phyloP scores from a whole-genome alignment of 2,329 filamentous ascomycete genomes.

The Myrmaecium sp. region DNA sequence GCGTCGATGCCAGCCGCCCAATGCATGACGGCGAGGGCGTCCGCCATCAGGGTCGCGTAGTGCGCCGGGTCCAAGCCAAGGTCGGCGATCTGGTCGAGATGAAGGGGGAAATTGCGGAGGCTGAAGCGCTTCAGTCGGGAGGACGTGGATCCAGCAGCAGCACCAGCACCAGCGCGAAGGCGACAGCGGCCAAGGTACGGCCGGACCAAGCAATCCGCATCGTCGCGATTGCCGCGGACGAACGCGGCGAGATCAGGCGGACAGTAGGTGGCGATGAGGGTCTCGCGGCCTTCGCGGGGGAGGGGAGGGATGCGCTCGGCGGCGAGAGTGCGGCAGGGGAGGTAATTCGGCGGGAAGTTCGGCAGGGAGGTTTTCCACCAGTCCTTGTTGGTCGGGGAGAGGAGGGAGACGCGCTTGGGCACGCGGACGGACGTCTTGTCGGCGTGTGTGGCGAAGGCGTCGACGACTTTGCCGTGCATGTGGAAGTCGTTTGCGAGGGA shows the following conservation, averaged over 20 bases:
- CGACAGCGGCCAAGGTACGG: constrained; percentile 33
- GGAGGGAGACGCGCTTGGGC: constrained; percentile 2
- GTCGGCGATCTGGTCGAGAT: constrained; percentile 33
- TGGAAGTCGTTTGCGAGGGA: constrained; percentile 6
- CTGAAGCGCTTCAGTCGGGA: constrained; percentile 19
- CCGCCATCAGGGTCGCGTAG: constrained; percentile 31
- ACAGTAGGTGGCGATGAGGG: constrained; percentile 20
- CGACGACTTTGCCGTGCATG: constrained; percentile 4
- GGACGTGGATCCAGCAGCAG: constrained; percentile 6
- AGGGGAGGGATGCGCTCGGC: constrained; percentile 21
- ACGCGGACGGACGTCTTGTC: constrained; percentile 3
- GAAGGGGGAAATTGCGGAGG: constrained; percentile 33
- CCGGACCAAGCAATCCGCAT: constrained; percentile 32
- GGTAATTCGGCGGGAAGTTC: constrained; percentile 13
- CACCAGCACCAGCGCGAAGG: constrained; percentile 6
- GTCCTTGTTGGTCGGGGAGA: constrained; percentile 1
- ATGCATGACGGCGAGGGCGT: constrained; percentile 33
- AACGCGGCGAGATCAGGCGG: constrained; percentile 8
- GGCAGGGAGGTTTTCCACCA: constrained; percentile 5
- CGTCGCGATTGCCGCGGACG: constrained; percentile 7
- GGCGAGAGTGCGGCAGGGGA: constrained; percentile 18
- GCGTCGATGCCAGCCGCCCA: constrained; percentile 33
- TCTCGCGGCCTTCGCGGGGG: constrained; percentile 8
- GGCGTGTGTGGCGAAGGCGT: constrained; percentile 1
- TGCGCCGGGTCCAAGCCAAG: constrained; percentile 17